These are phyloP conservation scores for Aspergillus sp. DNA, from an alignment of 2,329 filamentous ascomycete genomes.

Conservation along the genomic window DNA sequence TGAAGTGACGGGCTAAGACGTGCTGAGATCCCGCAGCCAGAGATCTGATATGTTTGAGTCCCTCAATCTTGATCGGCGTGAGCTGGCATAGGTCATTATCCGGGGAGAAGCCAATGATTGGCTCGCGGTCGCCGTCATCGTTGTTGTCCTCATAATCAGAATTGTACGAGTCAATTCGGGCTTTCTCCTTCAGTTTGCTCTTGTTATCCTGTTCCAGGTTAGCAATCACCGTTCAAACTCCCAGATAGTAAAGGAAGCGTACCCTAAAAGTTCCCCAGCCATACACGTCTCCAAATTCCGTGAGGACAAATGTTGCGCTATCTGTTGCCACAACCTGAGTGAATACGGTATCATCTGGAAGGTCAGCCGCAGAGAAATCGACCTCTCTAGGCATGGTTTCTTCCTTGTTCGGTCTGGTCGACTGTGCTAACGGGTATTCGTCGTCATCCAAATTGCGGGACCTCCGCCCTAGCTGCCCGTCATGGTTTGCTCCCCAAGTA, in stretches of 20 bases:
- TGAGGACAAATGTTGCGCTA: slow-evolving; percentile 76
- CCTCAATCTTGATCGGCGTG: slow-evolving; percentile 50
- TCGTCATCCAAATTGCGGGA: slow-evolving; percentile 46
- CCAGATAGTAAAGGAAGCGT: slow-evolving; percentile 34
- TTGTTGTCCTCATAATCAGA: neutral
- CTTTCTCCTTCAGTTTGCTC: neutral
- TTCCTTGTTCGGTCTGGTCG: slow-evolving; percentile 52
- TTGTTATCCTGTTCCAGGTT: slow-evolving; percentile 6
- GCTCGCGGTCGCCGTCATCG: slow-evolving; percentile 42
- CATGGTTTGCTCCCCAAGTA: slow-evolving; percentile 89
- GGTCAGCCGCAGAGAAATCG: slow-evolving; percentile 56
- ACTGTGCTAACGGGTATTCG: neutral
- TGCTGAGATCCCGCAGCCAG: slow-evolving; percentile 73
- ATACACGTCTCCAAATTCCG: slow-evolving; percentile 74
- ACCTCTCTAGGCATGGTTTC: slow-evolving; percentile 62
- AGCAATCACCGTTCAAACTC: neutral
- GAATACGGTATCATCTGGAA: slow-evolving; percentile 66
- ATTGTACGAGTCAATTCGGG: neutral
- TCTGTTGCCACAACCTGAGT: slow-evolving; percentile 73
- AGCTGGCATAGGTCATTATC: slow-evolving; percentile 45
- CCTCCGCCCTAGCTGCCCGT: slow-evolving; percentile 75
- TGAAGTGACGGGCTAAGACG: slow-evolving; percentile 68
- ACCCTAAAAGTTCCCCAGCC: slow-evolving; percentile 84
- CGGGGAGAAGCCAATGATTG: slow-evolving; percentile 57
- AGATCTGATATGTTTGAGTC: slow-evolving; percentile 67